Evolutionary conservation across 2,329 filamentous ascomycete species (phyloP), one percentile per base, ranked within the genome.

Genomic region (Lecanicillium sp.): DNA sequence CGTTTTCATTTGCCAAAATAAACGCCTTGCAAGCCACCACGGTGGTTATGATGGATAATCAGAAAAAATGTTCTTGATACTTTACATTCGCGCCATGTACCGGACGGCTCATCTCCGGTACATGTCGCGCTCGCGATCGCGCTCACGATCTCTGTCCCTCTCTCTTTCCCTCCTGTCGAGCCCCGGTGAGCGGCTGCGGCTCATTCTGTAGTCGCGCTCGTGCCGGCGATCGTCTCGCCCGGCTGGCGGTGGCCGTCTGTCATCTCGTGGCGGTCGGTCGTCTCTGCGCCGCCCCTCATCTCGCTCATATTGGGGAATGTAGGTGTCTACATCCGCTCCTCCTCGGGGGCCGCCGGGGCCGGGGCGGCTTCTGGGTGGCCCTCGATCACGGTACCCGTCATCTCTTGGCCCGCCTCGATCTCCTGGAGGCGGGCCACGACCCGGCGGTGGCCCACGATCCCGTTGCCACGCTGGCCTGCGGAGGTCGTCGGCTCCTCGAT

Each of bases 391-490:
- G 48, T 13, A 49, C 55, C 44, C 35, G 49, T 44, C 46, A 11
- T 25, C 60, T 53, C 44, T 65, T n/a, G 67, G 66, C 3, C n/a
- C 72, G 69, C 3, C 71, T 73, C 9, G 71, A 61, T 38, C 41
- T n/a, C n/a, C n/a, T 3, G 30, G 31, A 1, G 32, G 40, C 17
- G 40, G 40, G 12, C 40, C 40, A 10, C 40, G 40, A 17, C 40
- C 33, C 4, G 69, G 70, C 4, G 69, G 70, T 11, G 73, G 53
- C 9, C 65, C 68, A 17, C 68, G 64, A n/a, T 74, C 72, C 38
- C 72, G 60, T 33, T 69, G 66, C 74, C 74, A 78, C 3, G 69
- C 72, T 5, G 72, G 73, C 36, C 72, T 60, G 13, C 71, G 64
- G 13, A 68, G 66, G 13, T 70, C 65, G 15, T 52, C 64, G 37